A percentile compares a stretch with the other conserved stretches of the same genome.
Conservation (phyloP, 2,329 filamentous ascomycete species). For the Colletotrichum siamense region DNA sequence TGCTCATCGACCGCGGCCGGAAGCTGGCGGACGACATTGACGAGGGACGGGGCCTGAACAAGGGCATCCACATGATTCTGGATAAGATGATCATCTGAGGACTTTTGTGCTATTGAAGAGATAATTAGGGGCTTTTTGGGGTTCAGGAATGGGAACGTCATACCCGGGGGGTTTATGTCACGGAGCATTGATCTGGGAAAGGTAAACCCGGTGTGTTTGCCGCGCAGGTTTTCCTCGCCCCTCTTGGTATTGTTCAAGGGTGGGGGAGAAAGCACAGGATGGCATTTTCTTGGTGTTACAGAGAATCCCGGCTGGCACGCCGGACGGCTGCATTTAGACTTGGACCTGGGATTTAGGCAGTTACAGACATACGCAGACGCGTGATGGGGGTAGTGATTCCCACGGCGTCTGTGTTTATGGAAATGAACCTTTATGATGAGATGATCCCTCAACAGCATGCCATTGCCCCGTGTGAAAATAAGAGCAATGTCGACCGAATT, state of each 20-base stretch:
- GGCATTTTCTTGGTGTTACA: neutral
- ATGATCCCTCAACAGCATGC: neutral
- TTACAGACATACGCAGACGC: neutral
- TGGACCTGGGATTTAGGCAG: neutral
- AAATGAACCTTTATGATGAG: neutral
- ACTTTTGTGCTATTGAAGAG: neutral
- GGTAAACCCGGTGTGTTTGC: neutral
- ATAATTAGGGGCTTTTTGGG: neutral
- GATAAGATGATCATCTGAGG: slow-evolving; percentile 63
- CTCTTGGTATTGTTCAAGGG: neutral
- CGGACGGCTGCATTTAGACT: neutral
- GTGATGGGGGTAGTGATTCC: neutral
- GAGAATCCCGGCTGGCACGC: neutral
- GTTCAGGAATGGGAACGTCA: neutral
- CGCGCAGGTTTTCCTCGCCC: neutral
- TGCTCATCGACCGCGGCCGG: slow-evolving; percentile 69
- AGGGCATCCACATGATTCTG: slow-evolving; percentile 69
- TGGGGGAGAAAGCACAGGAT: neutral
- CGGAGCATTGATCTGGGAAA: neutral
- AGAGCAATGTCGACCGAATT: neutral
- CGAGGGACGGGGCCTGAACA: slow-evolving; percentile 59
- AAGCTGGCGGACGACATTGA: slow-evolving; percentile 70
- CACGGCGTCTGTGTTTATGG: neutral
- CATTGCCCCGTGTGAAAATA: neutral
- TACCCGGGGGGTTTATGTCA: neutral